phyloP scores from a whole-genome alignment of 129 eudicot genomes.

The Pulicaria dysenterica region DNA sequence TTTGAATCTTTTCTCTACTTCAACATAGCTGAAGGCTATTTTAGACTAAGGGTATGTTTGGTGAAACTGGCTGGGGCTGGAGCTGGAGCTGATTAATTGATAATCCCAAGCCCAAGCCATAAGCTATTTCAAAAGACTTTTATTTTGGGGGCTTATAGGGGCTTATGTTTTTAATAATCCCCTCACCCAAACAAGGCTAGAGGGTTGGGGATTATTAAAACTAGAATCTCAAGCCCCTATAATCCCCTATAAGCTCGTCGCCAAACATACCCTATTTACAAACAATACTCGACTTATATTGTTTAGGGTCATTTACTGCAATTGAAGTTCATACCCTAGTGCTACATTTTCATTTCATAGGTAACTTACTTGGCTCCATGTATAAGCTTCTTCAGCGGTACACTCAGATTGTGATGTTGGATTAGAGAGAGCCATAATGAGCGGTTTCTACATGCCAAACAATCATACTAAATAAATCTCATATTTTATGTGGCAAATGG shows the following conservation, averaged over 20 bases:
- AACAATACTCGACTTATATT: background rate
- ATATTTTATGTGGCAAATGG: background rate
- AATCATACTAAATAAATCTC: background rate
- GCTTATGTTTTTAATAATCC: too few species aligned
- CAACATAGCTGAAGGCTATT: background rate
- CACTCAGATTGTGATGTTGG: conserved; percentile 99
- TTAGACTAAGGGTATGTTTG: too few species aligned
- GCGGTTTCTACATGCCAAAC: conserved; percentile 73
- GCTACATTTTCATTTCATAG: background rate
- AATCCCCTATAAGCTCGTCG: too few species aligned
- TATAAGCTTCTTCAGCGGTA: conserved; percentile 98
- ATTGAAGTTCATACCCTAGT: background rate
- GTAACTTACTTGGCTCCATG: conserved; percentile 82
- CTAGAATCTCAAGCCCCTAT: too few species aligned
- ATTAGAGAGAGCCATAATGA: conserved; percentile 93
- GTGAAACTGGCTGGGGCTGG: too few species aligned
- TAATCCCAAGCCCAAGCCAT: too few species aligned
- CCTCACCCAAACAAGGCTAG: too few species aligned
- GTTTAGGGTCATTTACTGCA: background rate
- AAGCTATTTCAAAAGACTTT: too few species aligned
- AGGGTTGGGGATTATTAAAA: too few species aligned
- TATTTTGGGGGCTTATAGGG: too few species aligned
- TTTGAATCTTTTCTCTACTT: background rate
- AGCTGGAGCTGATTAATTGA: too few species aligned
- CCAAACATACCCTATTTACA: too few species aligned